A percentile compares a stretch with the other conserved stretches of the same genome.
phyloP scores from a whole-genome alignment of 306 rosid genomes.

The Cicer pinnatifidum region DNA sequence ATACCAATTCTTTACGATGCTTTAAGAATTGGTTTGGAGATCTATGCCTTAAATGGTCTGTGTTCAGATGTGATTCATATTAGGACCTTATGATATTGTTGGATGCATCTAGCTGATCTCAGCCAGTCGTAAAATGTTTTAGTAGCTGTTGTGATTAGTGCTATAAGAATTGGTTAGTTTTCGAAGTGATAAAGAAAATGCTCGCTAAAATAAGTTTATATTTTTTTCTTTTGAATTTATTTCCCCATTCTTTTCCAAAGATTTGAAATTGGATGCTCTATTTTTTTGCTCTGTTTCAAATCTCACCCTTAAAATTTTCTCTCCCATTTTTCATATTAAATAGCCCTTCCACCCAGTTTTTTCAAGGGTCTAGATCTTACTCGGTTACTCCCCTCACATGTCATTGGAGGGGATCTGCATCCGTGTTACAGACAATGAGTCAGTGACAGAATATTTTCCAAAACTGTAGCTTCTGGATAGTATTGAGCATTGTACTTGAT shows the following conservation, averaged over 20 bases:
- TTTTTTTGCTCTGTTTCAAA: neutral
- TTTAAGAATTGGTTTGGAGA: constrained; percentile 24
- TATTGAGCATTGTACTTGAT: constrained; percentile 23
- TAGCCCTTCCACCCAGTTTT: neutral
- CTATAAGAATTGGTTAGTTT: constrained; percentile 27
- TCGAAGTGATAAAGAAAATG: neutral
- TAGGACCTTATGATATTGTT: constrained; percentile 7
- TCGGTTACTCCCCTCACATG: neutral
- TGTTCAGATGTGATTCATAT: constrained; percentile 10
- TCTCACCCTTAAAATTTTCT: neutral
- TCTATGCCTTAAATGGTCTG: constrained; percentile 2
- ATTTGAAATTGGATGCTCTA: neutral
- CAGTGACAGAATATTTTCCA: constrained; percentile 33
- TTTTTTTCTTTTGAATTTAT: constrained; percentile 1
- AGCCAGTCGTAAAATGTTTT: constrained; percentile 1
- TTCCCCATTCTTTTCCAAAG: constrained; percentile 13
- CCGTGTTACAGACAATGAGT: constrained; percentile 23
- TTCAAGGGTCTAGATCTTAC: neutral
- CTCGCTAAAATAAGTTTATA: neutral
- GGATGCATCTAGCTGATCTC: neutral
- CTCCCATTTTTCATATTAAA: neutral
- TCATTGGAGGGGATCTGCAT: constrained; percentile 11
- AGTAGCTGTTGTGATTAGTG: neutral
- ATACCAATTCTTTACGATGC: constrained; percentile 5
- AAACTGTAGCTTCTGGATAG: constrained; percentile 36